Conservation (phyloP, 2,329 filamentous ascomycete genomes). For the Sclerotinia subarctica region DNA sequence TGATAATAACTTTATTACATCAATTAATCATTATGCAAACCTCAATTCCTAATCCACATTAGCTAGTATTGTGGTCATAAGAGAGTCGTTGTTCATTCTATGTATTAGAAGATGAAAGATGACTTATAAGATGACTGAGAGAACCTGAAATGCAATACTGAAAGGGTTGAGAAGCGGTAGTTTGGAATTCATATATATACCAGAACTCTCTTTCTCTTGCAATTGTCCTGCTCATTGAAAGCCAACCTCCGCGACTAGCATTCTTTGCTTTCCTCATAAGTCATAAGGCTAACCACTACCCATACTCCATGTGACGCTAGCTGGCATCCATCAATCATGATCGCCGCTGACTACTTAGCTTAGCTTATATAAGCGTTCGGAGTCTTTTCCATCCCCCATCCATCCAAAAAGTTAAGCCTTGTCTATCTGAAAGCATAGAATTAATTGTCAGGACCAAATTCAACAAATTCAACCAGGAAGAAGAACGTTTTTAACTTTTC, state of each 20-base stretch:
- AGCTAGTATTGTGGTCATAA: background rate
- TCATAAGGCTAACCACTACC: background rate
- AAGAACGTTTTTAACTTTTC: slow-evolving; percentile 9
- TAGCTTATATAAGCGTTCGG: slow-evolving; percentile 11
- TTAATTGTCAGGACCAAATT: background rate
- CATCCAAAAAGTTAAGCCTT: slow-evolving; percentile 16
- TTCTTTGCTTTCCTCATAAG: background rate
- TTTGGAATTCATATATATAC: no score
- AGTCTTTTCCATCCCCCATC: background rate
- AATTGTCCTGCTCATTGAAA: background rate
- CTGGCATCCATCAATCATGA: background rate
- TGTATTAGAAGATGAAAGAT: background rate
- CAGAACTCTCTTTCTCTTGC: background rate
- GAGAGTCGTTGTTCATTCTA: background rate
- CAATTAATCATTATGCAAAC: background rate
- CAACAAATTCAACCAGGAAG: slow-evolving; percentile 7
- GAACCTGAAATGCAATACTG: background rate
- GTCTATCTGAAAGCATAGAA: slow-evolving; percentile 11
- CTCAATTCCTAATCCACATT: background rate
- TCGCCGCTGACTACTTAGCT: background rate
- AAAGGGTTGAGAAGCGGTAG: no score
- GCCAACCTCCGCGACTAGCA: background rate
- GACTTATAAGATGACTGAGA: background rate
- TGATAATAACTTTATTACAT: background rate
- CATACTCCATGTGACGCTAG: background rate